Evolutionary conservation across 768 basidiomycete genomes (phyloP), one percentile per base, ranked within the genome.

Genomic region (Leccinellum rugosiceps): DNA sequence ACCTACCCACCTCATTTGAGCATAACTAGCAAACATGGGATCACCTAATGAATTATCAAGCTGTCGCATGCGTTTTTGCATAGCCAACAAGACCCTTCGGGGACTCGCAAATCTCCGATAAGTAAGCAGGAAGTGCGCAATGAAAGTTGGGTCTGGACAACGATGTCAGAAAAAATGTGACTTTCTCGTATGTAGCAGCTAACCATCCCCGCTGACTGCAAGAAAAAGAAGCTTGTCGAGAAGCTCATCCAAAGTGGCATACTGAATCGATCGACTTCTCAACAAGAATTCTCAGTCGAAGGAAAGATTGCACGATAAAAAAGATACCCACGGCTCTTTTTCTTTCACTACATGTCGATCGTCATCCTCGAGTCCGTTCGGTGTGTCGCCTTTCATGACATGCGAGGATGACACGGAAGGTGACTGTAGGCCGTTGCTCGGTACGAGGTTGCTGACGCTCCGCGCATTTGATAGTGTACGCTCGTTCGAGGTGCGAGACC

Each of bases 31-130:
- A 72, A 93, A 88, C 83, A 92, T 87, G 1, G 88, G 87, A 74
- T 94, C 90, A 7, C 84, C 83, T 13, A 82, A 80, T 17, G 86
- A 83, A 53, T 82, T 81, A 65, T 88, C 87, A 14, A 94, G 75
- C 61, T 87, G 83, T 32, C 88, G 83, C 82, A 93, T 87, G 48
- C 90, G 85, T 67, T 91, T 89, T 71, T 92, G 89, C 87, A 94
- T 91, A 6, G 90, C 87, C 46, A 92, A 77, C n/a, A 94, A 76
- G 17, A 94, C 75, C 57, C 80, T 86, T 43, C 92, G 83, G 8
- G 92, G 91, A 32, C 81, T 87, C 38, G 90, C 82, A 68, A 94
- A 94, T 57, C 90, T 79, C 32, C 92, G 87, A 67, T 90, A 93
- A 8, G 90, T 91, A 38, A 93, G 80, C 48, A 94, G 76, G 71